Evolutionary conservation across 345 rosid species (phyloP).

Genomic region (Gossypium sturtianum): DNA sequence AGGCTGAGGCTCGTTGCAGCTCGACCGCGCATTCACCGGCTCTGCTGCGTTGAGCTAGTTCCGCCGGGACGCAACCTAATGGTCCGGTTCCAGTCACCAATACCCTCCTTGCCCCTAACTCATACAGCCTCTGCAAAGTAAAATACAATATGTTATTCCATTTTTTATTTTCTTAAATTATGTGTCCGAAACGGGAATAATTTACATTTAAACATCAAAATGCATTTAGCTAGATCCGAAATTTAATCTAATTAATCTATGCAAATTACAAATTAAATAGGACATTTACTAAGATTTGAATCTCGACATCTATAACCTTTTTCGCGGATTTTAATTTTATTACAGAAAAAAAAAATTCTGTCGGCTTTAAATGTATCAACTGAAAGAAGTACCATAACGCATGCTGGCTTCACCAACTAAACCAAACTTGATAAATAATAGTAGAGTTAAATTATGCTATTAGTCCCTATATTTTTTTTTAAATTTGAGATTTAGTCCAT

Average conservation of each 20-base stretch:
- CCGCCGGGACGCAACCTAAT: conserved; percentile 2
- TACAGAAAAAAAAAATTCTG: not conserved
- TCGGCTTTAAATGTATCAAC: not conserved
- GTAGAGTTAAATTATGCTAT: too few relatives aligned
- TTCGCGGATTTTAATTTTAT: too few relatives aligned
- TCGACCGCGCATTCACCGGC: not conserved
- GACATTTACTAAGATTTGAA: not conserved
- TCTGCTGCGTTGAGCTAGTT: not conserved
- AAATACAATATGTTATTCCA: not conserved
- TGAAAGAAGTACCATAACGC: not conserved
- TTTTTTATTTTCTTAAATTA: too few relatives aligned
- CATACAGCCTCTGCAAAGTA: not conserved
- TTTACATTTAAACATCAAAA: too few relatives aligned
- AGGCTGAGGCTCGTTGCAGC: not conserved
- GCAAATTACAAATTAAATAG: too few relatives aligned
- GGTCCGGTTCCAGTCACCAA: not conserved
- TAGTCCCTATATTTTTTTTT: too few relatives aligned
- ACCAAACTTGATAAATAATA: conserved; percentile 5
- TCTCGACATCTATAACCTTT: not conserved
- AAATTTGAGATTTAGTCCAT: too few relatives aligned
- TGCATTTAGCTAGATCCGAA: too few relatives aligned
- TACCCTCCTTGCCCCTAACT: conserved; percentile 1
- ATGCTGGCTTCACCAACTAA: conserved; percentile 26
- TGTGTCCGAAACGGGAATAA: too few relatives aligned
- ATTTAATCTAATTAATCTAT: too few relatives aligned